Evolutionary conservation across 306 rosid species (phyloP).

Genomic region (apple (Malus domestica)): DNA sequence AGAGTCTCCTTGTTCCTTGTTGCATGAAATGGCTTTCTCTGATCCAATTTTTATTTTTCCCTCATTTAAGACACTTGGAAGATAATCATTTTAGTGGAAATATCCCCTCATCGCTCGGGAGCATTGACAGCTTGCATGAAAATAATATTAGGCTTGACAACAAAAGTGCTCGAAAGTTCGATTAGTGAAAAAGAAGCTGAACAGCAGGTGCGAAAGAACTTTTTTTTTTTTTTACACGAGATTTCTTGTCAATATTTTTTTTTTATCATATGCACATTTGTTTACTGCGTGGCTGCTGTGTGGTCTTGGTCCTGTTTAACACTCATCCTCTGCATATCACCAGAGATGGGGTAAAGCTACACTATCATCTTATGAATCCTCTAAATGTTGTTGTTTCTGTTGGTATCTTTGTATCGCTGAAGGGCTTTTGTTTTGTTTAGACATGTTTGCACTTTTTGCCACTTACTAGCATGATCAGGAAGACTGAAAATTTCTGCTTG

Average conservation of each 20-base stretch:
- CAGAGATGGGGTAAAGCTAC: background rate
- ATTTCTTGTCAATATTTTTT: background rate
- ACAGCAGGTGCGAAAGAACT: slow-evolving; percentile 57
- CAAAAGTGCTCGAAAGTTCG: slow-evolving; percentile 64
- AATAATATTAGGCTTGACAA: slow-evolving; percentile 59
- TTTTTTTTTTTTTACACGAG: background rate
- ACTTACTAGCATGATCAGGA: background rate
- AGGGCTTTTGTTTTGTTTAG: background rate
- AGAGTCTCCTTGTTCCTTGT: no score
- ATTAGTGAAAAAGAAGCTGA: slow-evolving; percentile 81
- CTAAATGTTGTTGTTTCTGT: background rate
- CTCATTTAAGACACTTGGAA: no score
- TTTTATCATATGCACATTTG: background rate
- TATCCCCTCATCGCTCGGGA: no score
- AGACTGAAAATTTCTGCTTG: background rate
- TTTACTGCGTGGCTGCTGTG: background rate
- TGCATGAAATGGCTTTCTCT: no score
- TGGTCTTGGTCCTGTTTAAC: background rate
- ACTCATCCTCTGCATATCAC: background rate
- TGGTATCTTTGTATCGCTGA: background rate
- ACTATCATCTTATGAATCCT: background rate
- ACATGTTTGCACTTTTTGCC: background rate
- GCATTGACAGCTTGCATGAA: no score
- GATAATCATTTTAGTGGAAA: no score
- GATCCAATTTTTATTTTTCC: no score